phyloP scores from a whole-genome alignment of 2,329 filamentous ascomycete species.

The Diplodia mutila region DNA sequence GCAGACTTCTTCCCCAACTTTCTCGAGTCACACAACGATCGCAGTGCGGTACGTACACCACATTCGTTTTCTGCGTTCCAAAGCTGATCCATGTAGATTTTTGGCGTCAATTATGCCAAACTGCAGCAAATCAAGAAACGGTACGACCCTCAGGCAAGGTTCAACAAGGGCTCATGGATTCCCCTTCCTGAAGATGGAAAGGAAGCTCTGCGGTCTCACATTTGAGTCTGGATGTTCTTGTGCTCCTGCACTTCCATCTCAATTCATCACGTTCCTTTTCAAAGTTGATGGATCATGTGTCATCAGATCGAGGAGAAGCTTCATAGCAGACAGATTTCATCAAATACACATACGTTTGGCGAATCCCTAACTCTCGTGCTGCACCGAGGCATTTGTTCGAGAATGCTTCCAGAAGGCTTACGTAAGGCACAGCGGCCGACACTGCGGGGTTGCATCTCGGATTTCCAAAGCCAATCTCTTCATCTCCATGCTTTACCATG shows the following conservation, averaged over 20 bases:
- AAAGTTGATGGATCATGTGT: no score
- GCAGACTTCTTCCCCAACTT: constrained; percentile 34
- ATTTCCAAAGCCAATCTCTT: not conserved
- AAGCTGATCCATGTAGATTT: constrained; percentile 26
- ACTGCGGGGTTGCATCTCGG: no score
- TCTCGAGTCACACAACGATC: constrained; percentile 32
- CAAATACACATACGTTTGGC: no score
- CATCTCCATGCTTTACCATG: constrained; percentile 1
- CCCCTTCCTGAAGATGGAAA: not conserved
- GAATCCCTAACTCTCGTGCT: no score
- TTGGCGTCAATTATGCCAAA: constrained; percentile 32
- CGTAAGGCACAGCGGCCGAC: no score
- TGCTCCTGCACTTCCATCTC: no score
- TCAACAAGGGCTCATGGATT: constrained; percentile 30
- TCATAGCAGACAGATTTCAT: no score
- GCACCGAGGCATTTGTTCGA: no score
- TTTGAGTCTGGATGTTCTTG: not conserved
- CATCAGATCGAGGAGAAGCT: no score
- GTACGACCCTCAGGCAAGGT: constrained; percentile 31
- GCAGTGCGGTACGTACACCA: constrained; percentile 12
- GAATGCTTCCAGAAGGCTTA: no score
- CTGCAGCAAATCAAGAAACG: constrained; percentile 31
- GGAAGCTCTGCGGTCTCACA: not conserved
- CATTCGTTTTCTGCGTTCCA: not conserved
- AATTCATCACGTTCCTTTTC: no score